A percentile compares a stretch with the other conserved stretches of the same genome.
These are phyloP conservation scores for Populus hybrid DNA, from an alignment of 441 rosid genomes.

Conservation along the genomic window DNA sequence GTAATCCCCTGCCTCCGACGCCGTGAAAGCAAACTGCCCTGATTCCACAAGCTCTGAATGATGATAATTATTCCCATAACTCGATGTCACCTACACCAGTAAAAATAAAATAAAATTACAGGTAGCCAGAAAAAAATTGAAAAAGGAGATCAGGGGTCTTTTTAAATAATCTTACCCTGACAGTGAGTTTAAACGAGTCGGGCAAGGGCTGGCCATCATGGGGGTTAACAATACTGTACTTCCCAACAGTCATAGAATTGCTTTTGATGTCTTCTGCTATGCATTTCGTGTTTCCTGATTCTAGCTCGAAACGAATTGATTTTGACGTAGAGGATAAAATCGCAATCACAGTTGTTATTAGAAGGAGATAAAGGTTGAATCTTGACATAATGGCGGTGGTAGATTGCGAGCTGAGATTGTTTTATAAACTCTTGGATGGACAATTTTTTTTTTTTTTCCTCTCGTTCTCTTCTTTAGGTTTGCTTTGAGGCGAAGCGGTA, in stretches of 20 bases:
- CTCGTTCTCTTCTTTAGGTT: too few relatives aligned
- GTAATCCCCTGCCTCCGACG: conserved; percentile 66
- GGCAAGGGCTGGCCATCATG: conserved; percentile 59
- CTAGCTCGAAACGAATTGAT: conserved; percentile 61
- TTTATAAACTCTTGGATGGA: too few relatives aligned
- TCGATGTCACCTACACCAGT: conserved; percentile 58
- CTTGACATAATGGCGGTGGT: not conserved
- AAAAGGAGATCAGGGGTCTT: not conserved
- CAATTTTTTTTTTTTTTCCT: not conserved
- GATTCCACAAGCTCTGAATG: conserved; percentile 50
- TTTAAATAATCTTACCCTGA: conserved; percentile 38
- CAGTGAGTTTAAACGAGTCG: conserved; percentile 51
- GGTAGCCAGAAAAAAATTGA: not conserved
- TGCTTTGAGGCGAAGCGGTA: not conserved
- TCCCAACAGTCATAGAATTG: conserved; percentile 66
- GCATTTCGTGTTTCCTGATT: conserved; percentile 72
- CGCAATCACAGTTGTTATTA: conserved; percentile 15
- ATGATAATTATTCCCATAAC: conserved; percentile 58
- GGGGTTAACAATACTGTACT: conserved; percentile 60
- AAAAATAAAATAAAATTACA: not conserved
- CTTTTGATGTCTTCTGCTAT: conserved; percentile 75
- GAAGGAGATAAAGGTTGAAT: not conserved
- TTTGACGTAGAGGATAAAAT: conserved; percentile 37
- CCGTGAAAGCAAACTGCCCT: conserved; percentile 77
- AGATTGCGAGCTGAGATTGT: not conserved